These are phyloP conservation scores for Fusarium virguliforme DNA, from an alignment of 2,329 filamentous ascomycete genomes.

Conservation along the genomic window DNA sequence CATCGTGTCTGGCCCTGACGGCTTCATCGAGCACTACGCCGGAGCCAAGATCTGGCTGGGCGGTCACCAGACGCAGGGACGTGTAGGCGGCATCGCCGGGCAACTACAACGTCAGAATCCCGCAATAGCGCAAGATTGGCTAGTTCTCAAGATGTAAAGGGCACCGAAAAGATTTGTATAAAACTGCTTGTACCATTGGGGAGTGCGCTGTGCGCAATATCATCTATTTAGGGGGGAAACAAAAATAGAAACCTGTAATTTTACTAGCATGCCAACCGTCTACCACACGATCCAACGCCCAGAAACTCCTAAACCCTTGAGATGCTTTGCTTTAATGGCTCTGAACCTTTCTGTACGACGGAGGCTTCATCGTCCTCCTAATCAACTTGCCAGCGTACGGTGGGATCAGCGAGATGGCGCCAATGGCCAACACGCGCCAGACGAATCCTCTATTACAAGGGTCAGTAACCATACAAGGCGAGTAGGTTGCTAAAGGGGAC, in stretches of 20 bases:
- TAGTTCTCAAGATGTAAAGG: slow-evolving; percentile 68
- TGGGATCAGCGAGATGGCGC: slow-evolving; percentile 85
- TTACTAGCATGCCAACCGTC: slow-evolving; percentile 38
- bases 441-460: slow-evolving; percentile 78
- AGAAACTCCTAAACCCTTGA: slow-evolving; percentile 28
- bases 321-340: slow-evolving; percentile 66
- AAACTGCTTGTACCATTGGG: slow-evolving; percentile 17
- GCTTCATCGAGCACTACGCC: slow-evolving; percentile 86
- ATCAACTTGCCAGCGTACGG: slow-evolving; percentile 91
- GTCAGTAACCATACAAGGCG: not conserved
- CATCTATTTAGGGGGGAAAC: slow-evolving; percentile 23
- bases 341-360: slow-evolving; percentile 94
- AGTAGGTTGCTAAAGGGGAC: slow-evolving; percentile 48
- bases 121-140: slow-evolving; percentile 61
- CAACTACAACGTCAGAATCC: slow-evolving; percentile 68
- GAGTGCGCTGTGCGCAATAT: slow-evolving; percentile 23
- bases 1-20: slow-evolving; percentile 92
- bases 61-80: slow-evolving; percentile 82
- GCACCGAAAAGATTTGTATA: slow-evolving; percentile 13
- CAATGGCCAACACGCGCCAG: slow-evolving; percentile 89
- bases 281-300: slow-evolving; percentile 46
- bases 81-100: slow-evolving; percentile 78
- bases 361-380: slow-evolving; percentile 87
- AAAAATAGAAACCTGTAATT: slow-evolving; percentile 37
- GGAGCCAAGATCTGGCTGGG: slow-evolving; percentile 83